Conservation (phyloP, 2,329 filamentous ascomycete species). For the Aspergillus quadrilineatus region DNA sequence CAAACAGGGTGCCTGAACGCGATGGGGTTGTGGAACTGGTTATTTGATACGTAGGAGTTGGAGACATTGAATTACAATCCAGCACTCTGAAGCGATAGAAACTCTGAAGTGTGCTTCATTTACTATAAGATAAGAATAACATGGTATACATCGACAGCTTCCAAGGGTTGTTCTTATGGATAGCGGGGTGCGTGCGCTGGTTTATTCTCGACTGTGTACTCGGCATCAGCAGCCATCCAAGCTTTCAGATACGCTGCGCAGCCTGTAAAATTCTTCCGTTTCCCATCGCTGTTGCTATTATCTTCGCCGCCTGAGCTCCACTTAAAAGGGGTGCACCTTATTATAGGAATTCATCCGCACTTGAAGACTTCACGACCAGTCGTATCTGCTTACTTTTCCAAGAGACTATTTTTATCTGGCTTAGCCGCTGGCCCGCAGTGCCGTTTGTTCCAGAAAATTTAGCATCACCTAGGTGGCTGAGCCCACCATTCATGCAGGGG, state of each 20-base stretch:
- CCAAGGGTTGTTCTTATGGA: too few relatives aligned
- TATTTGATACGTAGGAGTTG: not conserved
- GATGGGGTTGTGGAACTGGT: not conserved
- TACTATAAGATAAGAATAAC: too few relatives aligned
- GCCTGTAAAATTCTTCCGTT: not conserved
- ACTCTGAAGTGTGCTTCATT: too few relatives aligned
- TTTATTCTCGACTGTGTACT: too few relatives aligned
- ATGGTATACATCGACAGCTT: too few relatives aligned
- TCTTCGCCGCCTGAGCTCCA: not conserved
- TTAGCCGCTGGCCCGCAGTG: not conserved
- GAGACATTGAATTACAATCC: too few relatives aligned
- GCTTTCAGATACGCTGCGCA: not conserved
- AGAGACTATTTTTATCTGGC: constrained; percentile 8
- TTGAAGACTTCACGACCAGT: not conserved
- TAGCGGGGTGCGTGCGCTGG: too few relatives aligned
- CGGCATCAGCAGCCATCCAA: not conserved
- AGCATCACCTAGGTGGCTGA: not conserved
- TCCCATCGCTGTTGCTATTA: not conserved
- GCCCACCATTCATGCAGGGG: constrained; percentile 3
- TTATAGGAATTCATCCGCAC: not conserved
- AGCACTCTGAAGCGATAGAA: too few relatives aligned
- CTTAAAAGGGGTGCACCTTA: not conserved
- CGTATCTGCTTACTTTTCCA: not conserved
- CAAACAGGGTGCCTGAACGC: not conserved
- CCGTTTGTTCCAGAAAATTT: constrained; percentile 3